These are phyloP conservation scores for Colletotrichum sp. DNA, from an alignment of 2,329 filamentous ascomycete genomes.

Conservation along the genomic window DNA sequence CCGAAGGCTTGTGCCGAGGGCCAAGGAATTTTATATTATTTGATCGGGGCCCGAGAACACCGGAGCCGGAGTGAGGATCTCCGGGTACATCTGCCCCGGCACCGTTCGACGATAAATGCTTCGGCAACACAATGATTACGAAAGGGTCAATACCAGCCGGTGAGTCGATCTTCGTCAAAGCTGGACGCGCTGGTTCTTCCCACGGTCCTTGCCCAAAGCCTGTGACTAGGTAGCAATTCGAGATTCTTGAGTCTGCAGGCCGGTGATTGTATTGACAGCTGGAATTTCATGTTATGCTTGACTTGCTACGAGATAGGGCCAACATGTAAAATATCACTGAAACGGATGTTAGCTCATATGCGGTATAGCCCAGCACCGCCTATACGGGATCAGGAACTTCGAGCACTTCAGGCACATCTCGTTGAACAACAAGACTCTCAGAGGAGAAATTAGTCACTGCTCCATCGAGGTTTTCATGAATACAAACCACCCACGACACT, in stretches of 20 bases:
- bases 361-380: too few relatives aligned
- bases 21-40: not conserved
- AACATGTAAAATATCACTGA: too few relatives aligned
- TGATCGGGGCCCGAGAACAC: not conserved
- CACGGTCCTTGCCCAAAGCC: too few relatives aligned
- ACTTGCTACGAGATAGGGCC: not conserved
- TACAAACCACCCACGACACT: not conserved
- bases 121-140: rapidly evolving
- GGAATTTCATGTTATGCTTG: not conserved
- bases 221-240: too few relatives aligned
- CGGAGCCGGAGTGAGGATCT: not conserved
- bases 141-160: too few relatives aligned
- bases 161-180: too few relatives aligned
- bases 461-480: not conserved
- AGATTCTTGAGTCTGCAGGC: not conserved
- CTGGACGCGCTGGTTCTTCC: not conserved
- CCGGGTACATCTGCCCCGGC: not conserved
- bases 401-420: not conserved
- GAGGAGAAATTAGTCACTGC: too few relatives aligned
- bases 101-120: not conserved
- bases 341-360: too few relatives aligned
- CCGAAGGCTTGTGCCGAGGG: not conserved
- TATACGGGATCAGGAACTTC: not conserved
- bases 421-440: not conserved
- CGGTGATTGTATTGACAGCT: not conserved